These are phyloP conservation scores for Gossypium ekmanianum DNA, from an alignment of 345 rosid genomes.

Conservation along the genomic window DNA sequence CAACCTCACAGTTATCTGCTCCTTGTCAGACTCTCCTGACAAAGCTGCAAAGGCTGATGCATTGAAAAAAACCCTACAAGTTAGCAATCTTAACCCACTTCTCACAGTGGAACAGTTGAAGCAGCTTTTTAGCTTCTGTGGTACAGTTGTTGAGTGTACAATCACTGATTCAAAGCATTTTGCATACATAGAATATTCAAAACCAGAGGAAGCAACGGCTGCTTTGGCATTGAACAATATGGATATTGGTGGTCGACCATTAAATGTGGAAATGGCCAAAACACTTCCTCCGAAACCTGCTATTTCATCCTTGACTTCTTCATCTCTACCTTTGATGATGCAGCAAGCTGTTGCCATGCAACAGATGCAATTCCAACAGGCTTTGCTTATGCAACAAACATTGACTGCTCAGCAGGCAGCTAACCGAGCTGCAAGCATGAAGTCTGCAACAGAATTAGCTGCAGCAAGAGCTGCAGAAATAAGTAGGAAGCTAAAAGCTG, in stretches of 20 bases:
- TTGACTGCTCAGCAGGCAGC: constrained; percentile 98
- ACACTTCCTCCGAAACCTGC: constrained; percentile 79
- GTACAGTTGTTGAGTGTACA: constrained; percentile 75
- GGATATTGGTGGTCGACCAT: constrained; percentile 90
- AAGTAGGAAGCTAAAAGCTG: constrained; percentile 79
- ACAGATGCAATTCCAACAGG: constrained; percentile 98
- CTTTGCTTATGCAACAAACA: constrained; percentile 93
- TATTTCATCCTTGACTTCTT: constrained; percentile 46
- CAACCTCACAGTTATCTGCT: constrained; percentile 9
- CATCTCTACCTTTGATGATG: constrained; percentile 95
- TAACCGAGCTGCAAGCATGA: constrained; percentile 89
- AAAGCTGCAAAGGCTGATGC: constrained; percentile 51
- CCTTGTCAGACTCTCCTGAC: constrained; percentile 53
- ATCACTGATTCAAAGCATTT: constrained; percentile 85
- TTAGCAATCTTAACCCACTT: constrained; percentile 93
- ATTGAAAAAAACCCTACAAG: constrained; percentile 82
- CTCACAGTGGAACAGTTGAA: constrained; percentile 87
- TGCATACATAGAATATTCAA: constrained; percentile 85
- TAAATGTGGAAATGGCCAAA: constrained; percentile 96
- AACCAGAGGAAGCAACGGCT: constrained; percentile 90
- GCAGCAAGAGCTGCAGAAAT: constrained; percentile 99
- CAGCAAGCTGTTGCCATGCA: constrained; percentile 99
- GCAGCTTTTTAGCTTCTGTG: constrained; percentile 90
- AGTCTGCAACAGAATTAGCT: constrained; percentile 96
- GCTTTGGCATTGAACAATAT: constrained; percentile 86